phyloP scores from a whole-genome alignment of 108 stramenopile species.

The Pseudonitzschia pungens region DNA sequence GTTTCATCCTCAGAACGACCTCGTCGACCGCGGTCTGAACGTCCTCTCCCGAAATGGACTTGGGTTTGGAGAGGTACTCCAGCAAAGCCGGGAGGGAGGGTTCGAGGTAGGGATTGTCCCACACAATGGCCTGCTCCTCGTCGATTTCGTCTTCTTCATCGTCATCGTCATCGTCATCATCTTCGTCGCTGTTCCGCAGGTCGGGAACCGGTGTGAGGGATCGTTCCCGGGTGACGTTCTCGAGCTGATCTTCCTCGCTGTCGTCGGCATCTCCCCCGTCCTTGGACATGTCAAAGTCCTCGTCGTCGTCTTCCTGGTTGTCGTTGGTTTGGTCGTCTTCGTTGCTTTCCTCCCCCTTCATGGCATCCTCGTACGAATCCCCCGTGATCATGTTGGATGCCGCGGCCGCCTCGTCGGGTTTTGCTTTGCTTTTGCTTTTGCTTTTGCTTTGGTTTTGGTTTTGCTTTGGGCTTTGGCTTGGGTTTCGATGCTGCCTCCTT shows the following conservation, averaged over 20 bases:
- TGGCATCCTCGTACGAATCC: constrained; percentile 1
- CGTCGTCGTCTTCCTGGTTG: constrained; percentile 9
- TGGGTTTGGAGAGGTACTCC: constrained; percentile 37
- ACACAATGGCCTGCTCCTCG: constrained; percentile 27
- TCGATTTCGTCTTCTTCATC: constrained; percentile 37
- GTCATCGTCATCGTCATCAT: constrained; percentile 20
- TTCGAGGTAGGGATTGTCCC: constrained; percentile 46
- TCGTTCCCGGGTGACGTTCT: constrained; percentile 32
- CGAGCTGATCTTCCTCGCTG: constrained; percentile 29
- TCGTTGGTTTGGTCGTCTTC: constrained; percentile 3
- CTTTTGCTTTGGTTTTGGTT: neutral
- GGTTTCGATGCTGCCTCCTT: neutral
- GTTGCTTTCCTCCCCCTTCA: neutral
- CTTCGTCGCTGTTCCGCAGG: constrained; percentile 11
- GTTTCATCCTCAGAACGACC: constrained; percentile 13
- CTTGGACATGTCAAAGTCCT: neutral
- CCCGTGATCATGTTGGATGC: neutral
- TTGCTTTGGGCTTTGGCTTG: neutral
- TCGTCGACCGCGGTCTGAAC: constrained; percentile 36
- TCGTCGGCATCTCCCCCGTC: constrained; percentile 26
- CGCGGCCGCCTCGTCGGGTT: neutral
- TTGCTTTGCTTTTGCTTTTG: neutral
- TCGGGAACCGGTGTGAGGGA: constrained; percentile 5
- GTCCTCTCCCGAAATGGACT: constrained; percentile 26
- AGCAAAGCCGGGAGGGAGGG: constrained; percentile 28